These are phyloP conservation scores for Epicoccum sorghinum DNA, from an alignment of 2,329 filamentous ascomycete genomes.

Conservation along the genomic window DNA sequence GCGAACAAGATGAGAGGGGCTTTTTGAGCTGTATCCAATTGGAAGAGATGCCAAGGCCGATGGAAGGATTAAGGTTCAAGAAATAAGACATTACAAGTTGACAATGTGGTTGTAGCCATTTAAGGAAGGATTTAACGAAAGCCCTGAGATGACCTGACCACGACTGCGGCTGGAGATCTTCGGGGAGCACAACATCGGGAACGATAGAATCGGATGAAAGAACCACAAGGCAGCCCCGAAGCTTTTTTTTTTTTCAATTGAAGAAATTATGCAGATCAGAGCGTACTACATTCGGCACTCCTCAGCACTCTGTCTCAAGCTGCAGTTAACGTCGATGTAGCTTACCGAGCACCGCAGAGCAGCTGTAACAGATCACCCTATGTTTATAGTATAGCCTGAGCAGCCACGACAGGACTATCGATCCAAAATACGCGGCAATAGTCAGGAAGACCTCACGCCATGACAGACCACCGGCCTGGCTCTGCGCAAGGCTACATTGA, in stretches of 20 bases:
- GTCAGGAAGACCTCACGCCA: not conserved
- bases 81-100: not conserved
- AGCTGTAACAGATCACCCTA: too few species aligned
- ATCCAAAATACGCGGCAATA: not conserved
- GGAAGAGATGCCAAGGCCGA: not conserved
- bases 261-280: not conserved
- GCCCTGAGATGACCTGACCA: not conserved
- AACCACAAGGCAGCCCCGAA: not conserved
- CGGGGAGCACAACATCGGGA: not conserved
- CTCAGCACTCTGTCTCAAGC: too few species aligned
- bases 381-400: not conserved
- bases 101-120: not conserved
- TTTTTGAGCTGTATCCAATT: not conserved
- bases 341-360: too few species aligned
- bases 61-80: not conserved
- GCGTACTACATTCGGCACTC: too few species aligned
- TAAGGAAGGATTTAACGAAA: not conserved
- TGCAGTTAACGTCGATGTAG: too few species aligned
- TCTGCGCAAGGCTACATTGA: slow-evolving; percentile 53
- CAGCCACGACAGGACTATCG: not conserved
- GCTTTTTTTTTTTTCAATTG: too few species aligned
- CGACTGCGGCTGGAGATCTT: not conserved
- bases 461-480: slow-evolving; percentile 8
- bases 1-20: too few species aligned
- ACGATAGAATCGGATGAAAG: not conserved